Evolutionary conservation across 2,329 filamentous ascomycete genomes (phyloP).

Genomic region (Cucurbitaria berberidis): DNA sequence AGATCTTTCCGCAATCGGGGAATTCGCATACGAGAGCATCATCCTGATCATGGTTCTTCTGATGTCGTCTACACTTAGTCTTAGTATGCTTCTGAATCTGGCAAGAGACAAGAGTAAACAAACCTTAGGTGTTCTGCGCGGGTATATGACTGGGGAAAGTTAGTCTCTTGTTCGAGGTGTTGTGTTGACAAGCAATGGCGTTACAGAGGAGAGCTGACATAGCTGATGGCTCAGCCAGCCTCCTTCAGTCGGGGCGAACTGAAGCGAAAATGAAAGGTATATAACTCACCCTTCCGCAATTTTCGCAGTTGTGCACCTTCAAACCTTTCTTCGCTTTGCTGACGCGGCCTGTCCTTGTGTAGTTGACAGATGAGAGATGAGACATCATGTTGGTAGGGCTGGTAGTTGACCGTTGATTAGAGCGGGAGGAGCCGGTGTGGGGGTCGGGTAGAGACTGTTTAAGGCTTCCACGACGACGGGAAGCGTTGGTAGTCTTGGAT

Average conservation of each 20-base stretch:
- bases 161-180: constrained; percentile 16
- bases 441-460: constrained; percentile 30
- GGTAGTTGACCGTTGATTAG: constrained; percentile 36
- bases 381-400: constrained; percentile 41
- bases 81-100: constrained; percentile 14
- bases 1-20: constrained; percentile 51
- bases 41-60: constrained; percentile 55
- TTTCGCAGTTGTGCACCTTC: constrained; percentile 54
- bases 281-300: constrained; percentile 53
- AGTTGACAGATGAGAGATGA: constrained; percentile 42
- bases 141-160: constrained; percentile 53
- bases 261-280: constrained; percentile 1
- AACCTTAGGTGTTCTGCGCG: constrained; percentile 56
- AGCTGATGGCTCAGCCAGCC: constrained; percentile 9
- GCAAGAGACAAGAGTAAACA: neutral
- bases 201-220: neutral
- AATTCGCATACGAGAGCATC: constrained; percentile 50
- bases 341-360: constrained; percentile 55
- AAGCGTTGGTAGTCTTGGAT: constrained; percentile 32
- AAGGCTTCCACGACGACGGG: constrained; percentile 34
- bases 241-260: neutral
- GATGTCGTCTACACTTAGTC: constrained; percentile 48
- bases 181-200: neutral
- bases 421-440: constrained; percentile 37
- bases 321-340: constrained; percentile 57